Base-by-base conservation (phyloP, 139 green algal species). In the Axilococcus clingmanii region DNA sequence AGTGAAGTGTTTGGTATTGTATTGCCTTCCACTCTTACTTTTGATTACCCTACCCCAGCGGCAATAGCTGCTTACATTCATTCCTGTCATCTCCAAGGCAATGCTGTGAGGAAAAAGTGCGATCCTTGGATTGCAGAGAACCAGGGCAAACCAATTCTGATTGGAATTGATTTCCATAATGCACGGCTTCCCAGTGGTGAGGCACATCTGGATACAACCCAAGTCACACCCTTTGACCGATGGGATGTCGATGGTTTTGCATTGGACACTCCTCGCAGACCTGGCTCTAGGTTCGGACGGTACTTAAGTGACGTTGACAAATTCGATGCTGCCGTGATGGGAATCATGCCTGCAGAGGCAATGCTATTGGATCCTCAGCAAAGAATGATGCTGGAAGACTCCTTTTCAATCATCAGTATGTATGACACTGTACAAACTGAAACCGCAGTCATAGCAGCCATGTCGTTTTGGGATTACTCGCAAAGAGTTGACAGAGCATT, bases 241-340 rank as follows among this genome's bases (percentile, higher is more conserved):
- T 88, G 78, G 75, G 79, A 86, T 40, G 35, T 69, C n/a, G 69
- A 80, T 19, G 16, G 34, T 28, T 14, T 27, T 20, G 45, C 23
- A 9, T 28, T 12, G 2, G 14, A 28, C 49, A n/a, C 16, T 35
- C 17, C 24, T 22, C 24, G 36, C 14, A 12, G 22, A 29, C 11
- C 11, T 7, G n/a, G 16, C 7, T 52, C 56, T 24, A 45, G 65
- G 41, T 81, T 81, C 58, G 71, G 59, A 31, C 72, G 68, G 23
- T 85, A 73, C 52, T 41, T 89, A 46, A 29, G 52, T 3, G 41
- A 33, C 3, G 50, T 72, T 12, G 71, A 76, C 25, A 7, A 22
- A 6, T 95, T 95, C 67, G 87, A 95, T 42, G 49, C 69, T 1
- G 44, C 48, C 1, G 69, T 76, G 0, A 89, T 94, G 55, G 62